Evolutionary conservation across 768 basidiomycete genomes (phyloP).

Genomic region (Inosperma sp.): DNA sequence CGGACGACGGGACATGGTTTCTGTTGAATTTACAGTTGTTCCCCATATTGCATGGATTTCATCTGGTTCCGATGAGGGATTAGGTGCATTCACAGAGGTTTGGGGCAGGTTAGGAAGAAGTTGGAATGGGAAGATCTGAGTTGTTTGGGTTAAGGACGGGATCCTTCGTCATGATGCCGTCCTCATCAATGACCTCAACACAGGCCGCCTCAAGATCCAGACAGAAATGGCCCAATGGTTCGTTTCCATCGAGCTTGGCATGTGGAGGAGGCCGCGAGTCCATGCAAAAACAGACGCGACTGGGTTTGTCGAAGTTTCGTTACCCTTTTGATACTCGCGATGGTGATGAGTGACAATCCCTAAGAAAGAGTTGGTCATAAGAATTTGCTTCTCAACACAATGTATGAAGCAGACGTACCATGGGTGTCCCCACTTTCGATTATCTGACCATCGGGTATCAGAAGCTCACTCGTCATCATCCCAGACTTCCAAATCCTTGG

Average conservation of each 20-base stretch:
- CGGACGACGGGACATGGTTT: too few relatives aligned
- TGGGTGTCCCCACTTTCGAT: conserved; percentile 97
- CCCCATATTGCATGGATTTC: too few relatives aligned
- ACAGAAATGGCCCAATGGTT: conserved; percentile 68
- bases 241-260: conserved; percentile 87
- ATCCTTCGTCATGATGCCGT: conserved; percentile 96
- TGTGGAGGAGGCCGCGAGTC: conserved; percentile 94
- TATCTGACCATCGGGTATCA: conserved; percentile 89
- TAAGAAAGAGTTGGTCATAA: conserved; percentile 16
- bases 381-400: not conserved
- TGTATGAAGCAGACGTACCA: conserved; percentile 39
- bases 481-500: conserved; percentile 96
- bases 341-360: conserved; percentile 95
- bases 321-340: conserved; percentile 94
- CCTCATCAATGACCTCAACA: conserved; percentile 84
- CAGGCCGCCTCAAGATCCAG: conserved; percentile 80
- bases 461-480: conserved; percentile 96
- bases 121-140: too few relatives aligned
- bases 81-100: too few relatives aligned
- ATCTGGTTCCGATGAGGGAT: too few relatives aligned
- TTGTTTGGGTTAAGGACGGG: too few relatives aligned
- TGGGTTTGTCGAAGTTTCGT: conserved; percentile 97
- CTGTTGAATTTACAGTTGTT: too few relatives aligned
- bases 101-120: too few relatives aligned
- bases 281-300: conserved; percentile 98